A percentile compares a stretch with the other conserved stretches of the same genome.
Evolutionary conservation across 768 basidiomycete genomes (phyloP).

Genomic region (Candolleomyces efflorescens): DNA sequence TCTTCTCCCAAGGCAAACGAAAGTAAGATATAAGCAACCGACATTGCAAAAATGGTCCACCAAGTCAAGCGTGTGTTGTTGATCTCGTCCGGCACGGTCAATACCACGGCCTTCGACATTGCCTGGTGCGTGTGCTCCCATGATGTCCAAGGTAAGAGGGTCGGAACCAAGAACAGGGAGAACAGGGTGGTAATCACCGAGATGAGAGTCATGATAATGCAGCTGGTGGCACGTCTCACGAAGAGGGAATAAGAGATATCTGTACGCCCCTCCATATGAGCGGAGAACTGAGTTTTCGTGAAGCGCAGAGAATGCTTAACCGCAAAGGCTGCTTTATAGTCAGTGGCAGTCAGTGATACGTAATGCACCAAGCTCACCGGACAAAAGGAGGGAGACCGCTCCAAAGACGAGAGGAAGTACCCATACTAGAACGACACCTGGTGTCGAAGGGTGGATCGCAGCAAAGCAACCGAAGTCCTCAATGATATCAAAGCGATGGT

Average conservation of each 20-base stretch:
- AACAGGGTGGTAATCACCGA: slow-evolving; percentile 37
- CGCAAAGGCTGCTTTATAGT: slow-evolving; percentile 23
- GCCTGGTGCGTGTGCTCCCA: slow-evolving; percentile 45
- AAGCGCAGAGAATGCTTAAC: slow-evolving; percentile 27
- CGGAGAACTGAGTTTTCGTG: slow-evolving; percentile 21
- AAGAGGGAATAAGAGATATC: slow-evolving; percentile 45
- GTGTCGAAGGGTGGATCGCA: slow-evolving; percentile 25
- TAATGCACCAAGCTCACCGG: slow-evolving; percentile 28
- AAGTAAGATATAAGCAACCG: slow-evolving; percentile 34
- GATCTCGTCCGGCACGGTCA: slow-evolving; percentile 17
- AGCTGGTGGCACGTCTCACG: slow-evolving; percentile 50
- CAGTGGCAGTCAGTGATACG: not conserved
- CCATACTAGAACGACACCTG: slow-evolving; percentile 30
- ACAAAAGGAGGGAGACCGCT: slow-evolving; percentile 32
- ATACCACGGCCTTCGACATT: slow-evolving; percentile 32
- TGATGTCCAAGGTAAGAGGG: slow-evolving; percentile 35
- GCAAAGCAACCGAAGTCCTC: slow-evolving; percentile 43
- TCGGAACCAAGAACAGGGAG: slow-evolving; percentile 29
- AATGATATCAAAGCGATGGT: slow-evolving; percentile 44
- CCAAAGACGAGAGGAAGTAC: slow-evolving; percentile 30
- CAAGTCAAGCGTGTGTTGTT: slow-evolving; percentile 27
- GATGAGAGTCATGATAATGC: slow-evolving; percentile 37
- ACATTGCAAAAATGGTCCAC: slow-evolving; percentile 38
- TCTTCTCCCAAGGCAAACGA: slow-evolving; percentile 36
- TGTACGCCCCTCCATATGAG: slow-evolving; percentile 36